Base-by-base conservation (phyloP, 805 yeast species). In the Hemisphaericaspora nanyangensis region DNA sequence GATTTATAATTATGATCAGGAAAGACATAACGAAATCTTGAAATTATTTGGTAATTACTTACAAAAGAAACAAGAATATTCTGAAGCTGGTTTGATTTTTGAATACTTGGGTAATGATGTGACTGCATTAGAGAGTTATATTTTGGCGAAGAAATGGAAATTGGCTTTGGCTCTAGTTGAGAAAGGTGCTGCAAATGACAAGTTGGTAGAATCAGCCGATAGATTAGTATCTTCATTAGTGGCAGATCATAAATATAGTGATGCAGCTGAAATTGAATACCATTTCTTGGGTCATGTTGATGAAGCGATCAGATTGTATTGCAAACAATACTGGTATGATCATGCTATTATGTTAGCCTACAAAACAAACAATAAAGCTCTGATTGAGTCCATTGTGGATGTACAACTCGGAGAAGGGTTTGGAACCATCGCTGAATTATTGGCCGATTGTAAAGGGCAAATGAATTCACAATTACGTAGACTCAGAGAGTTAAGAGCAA, bases 401-500 rank as follows among this genome's bases (percentile, higher is more conserved):
- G 77, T 81, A 1, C 85, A 81, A 15, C 60, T 91, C 27, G 81
- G 85, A 35, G 98, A 91, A 58, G 93, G 95, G 1, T 93, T 89
- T 61, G 95, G 95, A 47, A 68, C 75, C 0, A 70, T 89, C 45
- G 91, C 95, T 5, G 98, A 93, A 61, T 68, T 93, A 24, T 60
- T 91, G 29, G 93, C 96, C n/a, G 99, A 93, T 58, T 93, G 97
- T 66, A 80, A 78, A 50, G 78, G 84, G 12, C 99, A 93, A 68
- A 62, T 86, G 16, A 74, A 70, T 31, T 85, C 98, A 0, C 99
- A 93, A 63, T 65, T 89, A 48, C 77, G 68, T 44, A 79, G 99
- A 55, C 64, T 93, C 45, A 74, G 96, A 40, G 97, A 89, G 50
- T 70, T 93, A 40, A 76, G 99, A 50, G 70, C 74, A 13, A 90